Evolutionary conservation across 2,329 filamentous ascomycete species (phyloP).

Genomic region (Cladosporium phlei): DNA sequence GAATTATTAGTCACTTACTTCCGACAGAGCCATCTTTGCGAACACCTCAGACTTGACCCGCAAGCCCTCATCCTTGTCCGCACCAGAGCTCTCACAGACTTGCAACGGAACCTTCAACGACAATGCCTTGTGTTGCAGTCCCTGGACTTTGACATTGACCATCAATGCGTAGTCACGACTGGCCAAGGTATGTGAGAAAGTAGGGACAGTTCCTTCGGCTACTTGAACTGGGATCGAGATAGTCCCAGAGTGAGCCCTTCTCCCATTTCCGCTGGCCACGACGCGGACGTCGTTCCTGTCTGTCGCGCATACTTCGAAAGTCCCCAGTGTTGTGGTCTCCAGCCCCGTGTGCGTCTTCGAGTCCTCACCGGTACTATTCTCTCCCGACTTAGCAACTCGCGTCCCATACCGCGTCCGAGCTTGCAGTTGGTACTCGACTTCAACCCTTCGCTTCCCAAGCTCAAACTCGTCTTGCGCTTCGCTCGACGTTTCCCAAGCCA

Average conservation of each 20-base stretch:
- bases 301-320: neutral
- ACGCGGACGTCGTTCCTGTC: neutral
- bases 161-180: conserved; percentile 1
- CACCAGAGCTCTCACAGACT: neutral
- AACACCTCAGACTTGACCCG: neutral
- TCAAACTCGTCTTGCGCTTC: conserved; percentile 7
- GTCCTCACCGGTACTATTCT: neutral
- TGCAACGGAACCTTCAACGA: neutral
- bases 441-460: neutral
- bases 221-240: conserved; percentile 2
- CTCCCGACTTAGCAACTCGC: neutral
- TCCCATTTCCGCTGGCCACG: neutral
- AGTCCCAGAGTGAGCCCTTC: neutral
- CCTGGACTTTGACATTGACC: conserved; percentile 1
- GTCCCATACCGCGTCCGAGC: conserved; percentile 1
- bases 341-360: neutral
- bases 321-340: neutral
- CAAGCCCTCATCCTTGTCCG: too few species aligned
- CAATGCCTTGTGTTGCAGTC: neutral
- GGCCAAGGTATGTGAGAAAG: neutral
- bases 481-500: neutral
- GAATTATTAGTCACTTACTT: conserved; percentile 2
- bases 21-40: neutral
- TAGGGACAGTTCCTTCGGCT: neutral
- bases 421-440: conserved; percentile 2